Conservation (phyloP, 2,329 filamentous ascomycete species). For the Hypoxylon sp. region DNA sequence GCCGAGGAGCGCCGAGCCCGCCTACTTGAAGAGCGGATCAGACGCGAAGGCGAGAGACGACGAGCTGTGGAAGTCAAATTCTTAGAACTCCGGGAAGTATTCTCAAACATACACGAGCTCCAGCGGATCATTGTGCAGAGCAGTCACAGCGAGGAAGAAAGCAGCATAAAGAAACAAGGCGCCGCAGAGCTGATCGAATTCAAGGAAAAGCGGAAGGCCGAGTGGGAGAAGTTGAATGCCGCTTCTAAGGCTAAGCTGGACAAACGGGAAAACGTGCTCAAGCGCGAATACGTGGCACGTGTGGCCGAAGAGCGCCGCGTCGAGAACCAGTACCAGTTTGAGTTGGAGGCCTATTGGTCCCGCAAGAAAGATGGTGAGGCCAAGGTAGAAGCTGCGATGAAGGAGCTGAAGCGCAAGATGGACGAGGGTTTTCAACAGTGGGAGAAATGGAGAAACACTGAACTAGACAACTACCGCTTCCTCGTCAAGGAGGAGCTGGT, state of each 20-base stretch:
- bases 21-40: slow-evolving; percentile 58
- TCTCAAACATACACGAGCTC: slow-evolving; percentile 60
- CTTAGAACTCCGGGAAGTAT: slow-evolving; percentile 53
- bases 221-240: slow-evolving; percentile 52
- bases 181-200: slow-evolving; percentile 52
- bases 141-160: slow-evolving; percentile 58
- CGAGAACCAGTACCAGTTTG: slow-evolving; percentile 61
- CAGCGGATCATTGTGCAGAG: slow-evolving; percentile 59
- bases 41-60: slow-evolving; percentile 60
- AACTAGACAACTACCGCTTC: slow-evolving; percentile 57
- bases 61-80: slow-evolving; percentile 59
- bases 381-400: slow-evolving; percentile 54
- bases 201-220: slow-evolving; percentile 53
- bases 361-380: slow-evolving; percentile 53
- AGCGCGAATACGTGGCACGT: slow-evolving; percentile 60
- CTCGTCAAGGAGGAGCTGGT: slow-evolving; percentile 58
- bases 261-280: slow-evolving; percentile 55
- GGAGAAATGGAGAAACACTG: slow-evolving; percentile 59
- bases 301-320: slow-evolving; percentile 59
- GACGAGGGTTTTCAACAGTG: slow-evolving; percentile 59
- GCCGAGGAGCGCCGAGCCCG: slow-evolving; percentile 57
- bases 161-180: slow-evolving; percentile 48
- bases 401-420: slow-evolving; percentile 58
- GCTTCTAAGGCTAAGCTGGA: slow-evolving; percentile 52
- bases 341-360: slow-evolving; percentile 59